Evolutionary conservation across 352 stramenopile species (phyloP).

Genomic region (Globisporangium lucens): DNA sequence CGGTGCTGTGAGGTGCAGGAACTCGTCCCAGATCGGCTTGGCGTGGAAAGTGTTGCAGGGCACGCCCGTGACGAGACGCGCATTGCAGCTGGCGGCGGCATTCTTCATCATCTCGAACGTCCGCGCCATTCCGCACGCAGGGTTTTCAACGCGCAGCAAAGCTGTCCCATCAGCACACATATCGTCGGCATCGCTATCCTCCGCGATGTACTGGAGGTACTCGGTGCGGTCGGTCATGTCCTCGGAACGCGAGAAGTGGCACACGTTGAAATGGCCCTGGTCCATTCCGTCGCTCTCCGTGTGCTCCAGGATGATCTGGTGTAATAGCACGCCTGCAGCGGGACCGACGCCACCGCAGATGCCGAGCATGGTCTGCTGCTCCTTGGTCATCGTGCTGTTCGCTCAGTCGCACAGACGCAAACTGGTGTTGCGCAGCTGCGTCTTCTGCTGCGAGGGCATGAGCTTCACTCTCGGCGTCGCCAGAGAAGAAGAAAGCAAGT

Average conservation of each 20-base stretch:
- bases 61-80: conserved; percentile 54
- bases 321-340: conserved; percentile 63
- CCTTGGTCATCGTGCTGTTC: conserved; percentile 21
- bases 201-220: conserved; percentile 37
- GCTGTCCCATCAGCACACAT: neutral
- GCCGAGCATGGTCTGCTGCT: conserved; percentile 55
- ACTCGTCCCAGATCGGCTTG: conserved; percentile 66
- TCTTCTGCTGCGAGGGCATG: neutral
- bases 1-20: conserved; percentile 39
- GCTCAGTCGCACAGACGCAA: neutral
- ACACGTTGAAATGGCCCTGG: conserved; percentile 64
- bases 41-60: conserved; percentile 81
- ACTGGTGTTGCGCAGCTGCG: neutral
- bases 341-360: conserved; percentile 75
- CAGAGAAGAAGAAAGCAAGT: neutral
- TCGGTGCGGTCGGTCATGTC: conserved; percentile 75
- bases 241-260: conserved; percentile 69
- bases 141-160: conserved; percentile 46
- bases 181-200: neutral
- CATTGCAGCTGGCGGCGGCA: conserved; percentile 28
- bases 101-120: conserved; percentile 73
- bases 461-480: conserved; percentile 6
- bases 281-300: conserved; percentile 61
- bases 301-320: conserved; percentile 70
- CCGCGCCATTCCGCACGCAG: conserved; percentile 64